Evolutionary conservation across 768 basidiomycete species (phyloP), one percentile per base, ranked within the genome.

Genomic region (Kwoniella mangroviensis): DNA sequence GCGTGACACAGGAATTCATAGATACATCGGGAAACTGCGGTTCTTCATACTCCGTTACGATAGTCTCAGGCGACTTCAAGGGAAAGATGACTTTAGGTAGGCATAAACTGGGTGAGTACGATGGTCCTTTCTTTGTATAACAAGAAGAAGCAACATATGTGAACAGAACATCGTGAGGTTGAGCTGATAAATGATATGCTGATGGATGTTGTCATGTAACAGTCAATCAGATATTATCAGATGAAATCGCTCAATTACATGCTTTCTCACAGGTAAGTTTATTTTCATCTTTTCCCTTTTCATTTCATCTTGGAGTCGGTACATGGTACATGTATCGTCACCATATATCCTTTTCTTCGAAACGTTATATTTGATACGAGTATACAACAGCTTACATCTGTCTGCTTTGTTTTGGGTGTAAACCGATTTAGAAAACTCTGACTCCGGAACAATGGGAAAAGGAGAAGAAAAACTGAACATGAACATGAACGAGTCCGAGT

Each of bases 21-120:
- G 81, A 82, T 68, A 82, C 80, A 11, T 82, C 81, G 10, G 81
- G 80, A 4, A 82, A 82, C 45, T 82, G 81, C 74, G 81, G 81
- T 10, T 78, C 79, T 10, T 80, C 78, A 3, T 82, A 73, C 60
- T 77, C 79, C 2, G 68, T 82, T 15, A 76, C 74, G 6, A 72
- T 82, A 21, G 81, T 82, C 7, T 81, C 80, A n/a, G 72, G 72
- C 13, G 77, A 75, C 56, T 82, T 82, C 63, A 75, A 74, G 17
- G 78, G 75, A 62, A 82, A 81, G 71, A 77, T 77, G 65, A 81
- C 79, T 12, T 53, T 82, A 49, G 77, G 77, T 15, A 71, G 81
- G 65, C 81, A 82, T 71, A 82, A 81, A 68, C 65, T 82, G 17
- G 76, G 81, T 81, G 43, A 58, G 81, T 75, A 13, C 24, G 51